Percentiles rank a stretch among this genome's conserved stretches.
Evolutionary conservation across 2,329 filamentous ascomycete genomes (phyloP).

Genomic region (Chrysosporium keratinophilum): DNA sequence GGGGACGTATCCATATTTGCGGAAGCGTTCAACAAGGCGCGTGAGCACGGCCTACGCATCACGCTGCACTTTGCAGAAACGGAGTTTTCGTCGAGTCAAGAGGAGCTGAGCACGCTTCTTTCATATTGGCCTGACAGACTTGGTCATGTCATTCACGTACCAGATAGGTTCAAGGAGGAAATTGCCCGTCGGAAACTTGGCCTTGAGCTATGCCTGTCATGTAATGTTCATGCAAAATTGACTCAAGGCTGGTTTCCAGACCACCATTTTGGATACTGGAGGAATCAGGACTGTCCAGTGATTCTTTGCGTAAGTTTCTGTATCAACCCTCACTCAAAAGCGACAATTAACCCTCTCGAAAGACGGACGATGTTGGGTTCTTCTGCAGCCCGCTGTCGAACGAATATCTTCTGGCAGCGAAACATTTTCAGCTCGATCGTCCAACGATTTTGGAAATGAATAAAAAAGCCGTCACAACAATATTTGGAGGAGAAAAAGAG

Average conservation of each 20-base stretch:
- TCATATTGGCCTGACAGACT: conserved; percentile 57
- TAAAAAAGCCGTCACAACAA: conserved; percentile 51
- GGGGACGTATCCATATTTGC: conserved; percentile 53
- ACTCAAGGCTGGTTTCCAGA: conserved; percentile 53
- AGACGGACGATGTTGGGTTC: conserved; percentile 78
- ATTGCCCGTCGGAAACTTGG: conserved; percentile 49
- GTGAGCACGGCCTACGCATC: conserved; percentile 46
- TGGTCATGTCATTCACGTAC: conserved; percentile 69
- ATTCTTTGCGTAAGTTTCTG: conserved; percentile 54
- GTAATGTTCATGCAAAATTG: conserved; percentile 69
- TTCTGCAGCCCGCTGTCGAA: conserved; percentile 67
- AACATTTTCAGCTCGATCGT: conserved; percentile 53
- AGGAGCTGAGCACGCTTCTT: conserved; percentile 56
- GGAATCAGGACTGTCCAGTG: conserved; percentile 48
- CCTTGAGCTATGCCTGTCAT: conserved; percentile 67
- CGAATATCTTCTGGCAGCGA: conserved; percentile 62
- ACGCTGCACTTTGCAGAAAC: conserved; percentile 74
- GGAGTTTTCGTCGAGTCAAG: conserved; percentile 44
- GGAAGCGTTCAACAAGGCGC: conserved; percentile 50
- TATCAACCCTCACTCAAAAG: conserved; percentile 15
- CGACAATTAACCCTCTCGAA: not conserved
- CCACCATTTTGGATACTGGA: conserved; percentile 72
- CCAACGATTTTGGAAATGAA: conserved; percentile 46
- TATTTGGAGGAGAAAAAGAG: conserved; percentile 56
- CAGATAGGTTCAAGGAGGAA: conserved; percentile 47